Evolutionary conservation across 805 yeast species (phyloP), one percentile per base, ranked within the genome.

Genomic region (Ogataea parapolymorpha): DNA sequence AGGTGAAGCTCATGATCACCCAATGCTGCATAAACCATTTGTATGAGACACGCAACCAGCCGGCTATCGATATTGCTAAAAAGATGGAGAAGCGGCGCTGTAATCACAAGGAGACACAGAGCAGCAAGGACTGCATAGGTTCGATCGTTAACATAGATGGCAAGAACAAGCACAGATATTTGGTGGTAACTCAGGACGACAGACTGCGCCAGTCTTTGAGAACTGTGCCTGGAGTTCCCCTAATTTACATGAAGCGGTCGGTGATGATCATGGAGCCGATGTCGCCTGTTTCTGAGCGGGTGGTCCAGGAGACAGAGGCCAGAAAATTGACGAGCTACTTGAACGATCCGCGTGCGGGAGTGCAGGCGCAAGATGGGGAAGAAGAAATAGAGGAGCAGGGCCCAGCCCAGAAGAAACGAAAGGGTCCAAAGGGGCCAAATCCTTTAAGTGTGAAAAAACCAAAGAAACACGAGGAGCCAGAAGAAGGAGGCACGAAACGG

Each of bases 181-280:
- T 87, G 22, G 86, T 93, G 10, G 97, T 95, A 1, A 75, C 91
- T 0, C 97, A 90, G 58, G 80, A 85, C 53, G 75, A 77, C 17
- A 72, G 75, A 20, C 68, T 90, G 39, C 75, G 99, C 51, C 75
- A 77, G 41, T 67, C 70, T 35, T 68, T 93, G 46, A 74, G 98
- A 50, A 69, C 69, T 23, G 70, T 89, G 9, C 95, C 99, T 0
- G 99, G 96, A 10, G 84, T 88, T 1, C 99, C 99, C 1, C 63
- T 93, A 49, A 68, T 91, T 8, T 90, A 85, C 61, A 80, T 93
- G 78, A 82, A 85, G 56, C 73, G 96, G 46, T 79, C 96, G 1
- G 99, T 93, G 13, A 86, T 93, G 91, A 81, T 93, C 20, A 80
- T 93, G 93, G 99, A 93, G 63, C 96, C 97, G 6, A 67, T 89